Evolutionary conservation across 148 eudicot species (phyloP).

Genomic region (Chenopodium quinoa): DNA sequence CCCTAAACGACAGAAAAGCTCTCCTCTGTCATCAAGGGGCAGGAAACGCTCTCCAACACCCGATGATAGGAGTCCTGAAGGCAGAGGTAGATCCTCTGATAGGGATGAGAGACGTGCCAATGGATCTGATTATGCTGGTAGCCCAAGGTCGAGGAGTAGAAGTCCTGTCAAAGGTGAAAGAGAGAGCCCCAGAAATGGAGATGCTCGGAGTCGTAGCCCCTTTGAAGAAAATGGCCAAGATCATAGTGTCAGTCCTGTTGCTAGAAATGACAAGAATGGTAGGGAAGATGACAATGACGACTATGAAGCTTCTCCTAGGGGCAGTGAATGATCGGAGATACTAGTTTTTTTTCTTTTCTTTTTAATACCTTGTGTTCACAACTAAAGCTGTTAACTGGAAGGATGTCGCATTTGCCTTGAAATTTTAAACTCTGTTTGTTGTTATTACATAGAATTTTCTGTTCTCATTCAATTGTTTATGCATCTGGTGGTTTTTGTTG

Average conservation of each 20-base stretch:
- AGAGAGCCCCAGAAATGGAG: slow-evolving; percentile 39
- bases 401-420: not conserved
- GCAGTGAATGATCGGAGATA: slow-evolving; percentile 35
- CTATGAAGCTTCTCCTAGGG: slow-evolving; percentile 41
- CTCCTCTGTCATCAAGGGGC: slow-evolving; percentile 40
- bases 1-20: slow-evolving; percentile 45
- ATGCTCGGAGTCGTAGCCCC: slow-evolving; percentile 44
- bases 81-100: slow-evolving; percentile 45
- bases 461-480: not conserved
- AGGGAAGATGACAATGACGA: slow-evolving; percentile 47
- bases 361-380: not conserved
- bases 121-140: slow-evolving; percentile 51
- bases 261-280: slow-evolving; percentile 43
- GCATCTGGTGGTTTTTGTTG: not conserved
- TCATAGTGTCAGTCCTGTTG: slow-evolving; percentile 45
- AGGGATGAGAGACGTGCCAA: slow-evolving; percentile 36
- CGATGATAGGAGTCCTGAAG: slow-evolving; percentile 32
- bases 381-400: not conserved
- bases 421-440: not conserved
- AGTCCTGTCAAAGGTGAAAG: slow-evolving; percentile 47
- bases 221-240: slow-evolving; percentile 49
- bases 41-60: slow-evolving; percentile 67
- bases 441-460: slow-evolving; percentile 1
- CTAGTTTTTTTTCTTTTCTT: not conserved
- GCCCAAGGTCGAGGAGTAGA: slow-evolving; percentile 57